Percentiles rank a stretch among this genome's conserved stretches.
Evolutionary conservation across 768 basidiomycete genomes (phyloP).

Genomic region (Phlebiopsis flavidoalba): DNA sequence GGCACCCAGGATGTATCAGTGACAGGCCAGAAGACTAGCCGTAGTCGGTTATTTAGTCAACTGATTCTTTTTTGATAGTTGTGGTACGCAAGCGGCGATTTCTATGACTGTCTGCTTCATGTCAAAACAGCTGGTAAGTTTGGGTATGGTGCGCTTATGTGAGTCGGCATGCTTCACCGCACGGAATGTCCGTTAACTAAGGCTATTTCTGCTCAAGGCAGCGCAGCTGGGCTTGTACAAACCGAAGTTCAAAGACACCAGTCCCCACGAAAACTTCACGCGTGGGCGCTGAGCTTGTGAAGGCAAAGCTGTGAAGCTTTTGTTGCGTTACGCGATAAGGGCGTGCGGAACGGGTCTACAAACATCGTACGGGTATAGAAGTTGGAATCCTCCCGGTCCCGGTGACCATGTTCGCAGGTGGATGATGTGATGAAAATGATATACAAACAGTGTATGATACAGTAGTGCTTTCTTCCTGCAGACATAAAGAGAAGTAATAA

Average conservation of each 20-base stretch:
- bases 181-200: too few relatives aligned
- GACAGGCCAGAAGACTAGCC: too few relatives aligned
- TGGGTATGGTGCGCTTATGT: too few relatives aligned
- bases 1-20: conserved; percentile 39
- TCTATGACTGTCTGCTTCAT: conserved; percentile 25
- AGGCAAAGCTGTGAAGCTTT: background rate
- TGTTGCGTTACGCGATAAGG: too few relatives aligned
- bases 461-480: background rate
- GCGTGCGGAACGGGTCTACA: too few relatives aligned
- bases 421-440: too few relatives aligned
- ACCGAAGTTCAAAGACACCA: background rate
- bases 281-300: background rate
- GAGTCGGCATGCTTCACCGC: too few relatives aligned
- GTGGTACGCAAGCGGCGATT: conserved; percentile 36
- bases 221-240: conserved; percentile 5
- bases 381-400: too few relatives aligned
- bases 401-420: too few relatives aligned
- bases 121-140: conserved; percentile 34
- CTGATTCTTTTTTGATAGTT: conserved; percentile 19
- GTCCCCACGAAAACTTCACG: background rate
- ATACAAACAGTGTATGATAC: background rate
- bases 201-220: conserved; percentile 10
- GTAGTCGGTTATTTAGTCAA: too few relatives aligned
- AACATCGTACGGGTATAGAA: too few relatives aligned
- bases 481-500: background rate